phyloP scores from a whole-genome alignment of 1,284 basidiomycete species.

The Apiotrichum sp. region DNA sequence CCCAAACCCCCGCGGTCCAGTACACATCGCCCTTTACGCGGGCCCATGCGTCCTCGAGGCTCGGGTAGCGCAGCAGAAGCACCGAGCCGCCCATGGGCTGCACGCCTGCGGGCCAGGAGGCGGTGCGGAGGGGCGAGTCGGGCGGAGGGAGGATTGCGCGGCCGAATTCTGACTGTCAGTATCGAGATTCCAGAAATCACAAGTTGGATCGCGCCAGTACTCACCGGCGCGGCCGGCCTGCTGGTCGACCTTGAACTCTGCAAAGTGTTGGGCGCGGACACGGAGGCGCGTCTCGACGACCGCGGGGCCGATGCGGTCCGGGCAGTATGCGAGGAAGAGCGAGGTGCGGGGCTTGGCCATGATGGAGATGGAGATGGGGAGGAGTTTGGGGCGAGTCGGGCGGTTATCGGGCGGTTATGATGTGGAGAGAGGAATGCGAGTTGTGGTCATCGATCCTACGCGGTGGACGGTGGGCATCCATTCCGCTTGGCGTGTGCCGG shows the following conservation, averaged over 20 bases:
- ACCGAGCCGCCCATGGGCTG: conserved; percentile 39
- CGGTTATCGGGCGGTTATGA: too few relatives aligned
- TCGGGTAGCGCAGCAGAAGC: conserved; percentile 32
- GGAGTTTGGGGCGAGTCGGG: too few relatives aligned
- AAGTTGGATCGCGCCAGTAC: not conserved
- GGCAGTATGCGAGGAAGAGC: conserved; percentile 41
- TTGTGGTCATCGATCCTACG: too few relatives aligned
- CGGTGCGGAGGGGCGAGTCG: conserved; percentile 14
- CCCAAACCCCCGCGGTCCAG: conserved; percentile 43
- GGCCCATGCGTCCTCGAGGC: conserved; percentile 32
- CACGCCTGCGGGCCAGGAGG: conserved; percentile 23
- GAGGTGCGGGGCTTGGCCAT: conserved; percentile 10
- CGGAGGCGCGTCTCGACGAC: conserved; percentile 29
- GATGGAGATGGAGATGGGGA: too few relatives aligned
- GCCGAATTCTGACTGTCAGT: conserved; percentile 25
- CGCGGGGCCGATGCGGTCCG: conserved; percentile 23
- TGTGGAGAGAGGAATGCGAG: too few relatives aligned
- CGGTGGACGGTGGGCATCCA: too few relatives aligned
- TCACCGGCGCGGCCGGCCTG: conserved; percentile 24
- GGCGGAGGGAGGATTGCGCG: conserved; percentile 26
- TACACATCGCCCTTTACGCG: conserved; percentile 40
- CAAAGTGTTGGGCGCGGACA: conserved; percentile 35
- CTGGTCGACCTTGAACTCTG: conserved; percentile 25
- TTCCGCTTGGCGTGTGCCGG: too few relatives aligned
- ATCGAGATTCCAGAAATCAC: too few relatives aligned